Evolutionary conservation across 1,284 basidiomycete genomes (phyloP), one percentile per base, ranked within the genome.

Genomic region (Filobasidium uniguttulatum): DNA sequence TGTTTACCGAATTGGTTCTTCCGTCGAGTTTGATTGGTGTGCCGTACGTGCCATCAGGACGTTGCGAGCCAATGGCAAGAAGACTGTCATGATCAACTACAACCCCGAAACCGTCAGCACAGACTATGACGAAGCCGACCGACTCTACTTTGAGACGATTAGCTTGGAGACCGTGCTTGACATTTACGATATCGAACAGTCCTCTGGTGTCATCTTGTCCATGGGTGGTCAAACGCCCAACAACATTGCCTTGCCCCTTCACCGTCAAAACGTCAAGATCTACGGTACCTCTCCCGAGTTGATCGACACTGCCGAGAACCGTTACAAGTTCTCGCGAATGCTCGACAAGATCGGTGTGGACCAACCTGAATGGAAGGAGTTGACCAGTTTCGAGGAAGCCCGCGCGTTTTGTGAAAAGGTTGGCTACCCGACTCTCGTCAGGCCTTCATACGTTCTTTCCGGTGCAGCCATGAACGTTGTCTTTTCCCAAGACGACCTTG

Each of bases 401-500:
- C 75, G 83, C 58, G 62, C 75, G 20, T 94, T 96, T 76, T 93
- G 89, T 67, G 77, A 84, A 60, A 82, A 82, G 58, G 90, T 93
- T 55, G 85, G 86, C 17, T 98, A 89, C 68, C 93, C 93, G 7
- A 90, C 96, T 37, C 79, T 98, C 28, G 93, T 98, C 31, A 82
- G 93, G 54, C 94, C 93, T 1, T 97, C 94, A 3, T 98, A 98
- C 66, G 93, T 97, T 44, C 80, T 98, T 34, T 96, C 90, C 2
- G 94, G 93, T 55, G 94, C 93, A 1, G 93, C 94, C 26, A 97
- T 98, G 93, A 98, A 98, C 69, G 93, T 97, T 54, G 94, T 96
- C 25, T 96, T 85, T 58, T 91, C 88, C 17, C 76, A 80, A 46
- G 85, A 93, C 66, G 91, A 97, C 65, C 75, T 98, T 30, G 79